Conservation (phyloP, 2,329 filamentous ascomycete species). For the Colletotrichum melonis region DNA sequence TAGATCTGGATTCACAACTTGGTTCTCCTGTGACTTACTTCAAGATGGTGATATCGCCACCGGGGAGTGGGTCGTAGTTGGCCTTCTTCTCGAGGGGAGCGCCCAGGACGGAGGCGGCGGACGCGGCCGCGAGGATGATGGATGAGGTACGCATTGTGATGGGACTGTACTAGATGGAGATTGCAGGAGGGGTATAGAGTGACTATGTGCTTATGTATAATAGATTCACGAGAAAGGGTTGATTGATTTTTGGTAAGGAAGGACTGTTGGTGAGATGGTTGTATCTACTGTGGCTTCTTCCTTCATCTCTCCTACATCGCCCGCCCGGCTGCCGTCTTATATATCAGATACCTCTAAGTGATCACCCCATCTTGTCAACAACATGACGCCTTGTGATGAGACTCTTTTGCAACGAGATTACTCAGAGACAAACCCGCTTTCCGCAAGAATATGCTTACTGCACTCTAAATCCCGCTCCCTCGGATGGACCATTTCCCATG, state of each 20-base stretch:
- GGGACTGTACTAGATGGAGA: not conserved
- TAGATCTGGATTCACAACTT: not conserved
- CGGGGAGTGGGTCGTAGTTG: constrained; percentile 37
- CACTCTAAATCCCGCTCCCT: not conserved
- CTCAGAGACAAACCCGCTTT: not conserved
- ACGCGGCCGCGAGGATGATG: constrained; percentile 21
- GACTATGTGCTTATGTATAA: not conserved
- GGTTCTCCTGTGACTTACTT: not conserved
- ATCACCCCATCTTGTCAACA: not conserved
- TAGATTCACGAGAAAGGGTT: not conserved
- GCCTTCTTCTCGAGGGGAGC: constrained; percentile 32
- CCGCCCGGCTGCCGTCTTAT: not conserved
- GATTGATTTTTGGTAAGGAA: not conserved
- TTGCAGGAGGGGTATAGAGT: not conserved
- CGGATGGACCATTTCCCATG: not conserved
- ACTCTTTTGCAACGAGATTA: not conserved
- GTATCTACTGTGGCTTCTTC: not conserved
- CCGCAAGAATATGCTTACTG: not conserved
- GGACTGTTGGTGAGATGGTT: constrained; percentile 19
- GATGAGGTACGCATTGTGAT: constrained; percentile 28
- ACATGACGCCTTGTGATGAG: constrained; percentile 1
- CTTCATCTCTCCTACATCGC: too few relatives aligned
- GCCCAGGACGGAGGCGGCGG: constrained; percentile 15
- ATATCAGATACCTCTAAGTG: not conserved
- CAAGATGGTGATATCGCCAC: constrained; percentile 48